These are phyloP conservation scores for Naganishia vaughanmartiniae DNA, from an alignment of 768 basidiomycete species.

Conservation along the genomic window DNA sequence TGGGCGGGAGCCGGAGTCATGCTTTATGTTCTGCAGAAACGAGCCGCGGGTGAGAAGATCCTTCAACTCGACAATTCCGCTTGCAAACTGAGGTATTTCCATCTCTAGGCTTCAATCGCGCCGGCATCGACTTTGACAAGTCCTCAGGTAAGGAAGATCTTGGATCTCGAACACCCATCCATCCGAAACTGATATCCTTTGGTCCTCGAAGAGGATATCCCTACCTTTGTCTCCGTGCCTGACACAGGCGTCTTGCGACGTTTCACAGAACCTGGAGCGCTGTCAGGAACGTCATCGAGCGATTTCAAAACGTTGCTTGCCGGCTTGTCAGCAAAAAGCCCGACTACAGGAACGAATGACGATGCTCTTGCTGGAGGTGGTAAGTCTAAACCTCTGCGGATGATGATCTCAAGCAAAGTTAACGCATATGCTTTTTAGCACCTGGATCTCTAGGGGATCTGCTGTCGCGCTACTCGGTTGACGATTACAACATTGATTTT, in stretches of 20 bases:
- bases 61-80: not conserved
- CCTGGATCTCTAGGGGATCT: not conserved
- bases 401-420: not conserved
- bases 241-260: constrained; percentile 46
- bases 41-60: constrained; percentile 21
- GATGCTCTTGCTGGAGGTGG: not conserved
- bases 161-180: no score
- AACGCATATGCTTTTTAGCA: not conserved
- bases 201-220: constrained; percentile 2
- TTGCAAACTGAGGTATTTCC: not conserved
- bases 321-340: not conserved
- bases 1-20: constrained; percentile 33
- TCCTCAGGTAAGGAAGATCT: not conserved
- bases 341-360: not conserved
- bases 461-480: not conserved
- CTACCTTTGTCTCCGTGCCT: constrained; percentile 47
- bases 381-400: not conserved
- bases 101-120: not conserved
- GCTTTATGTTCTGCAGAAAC: constrained; percentile 28
- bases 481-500: not conserved
- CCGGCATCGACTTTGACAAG: constrained; percentile 20
- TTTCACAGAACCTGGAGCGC: constrained; percentile 32
- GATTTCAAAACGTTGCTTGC: not conserved
- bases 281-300: not conserved
- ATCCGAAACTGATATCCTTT: no score